A percentile compares a stretch with the other conserved stretches of the same genome.
phyloP scores from a whole-genome alignment of 139 green algal species.

The Chlorella sp. region DNA sequence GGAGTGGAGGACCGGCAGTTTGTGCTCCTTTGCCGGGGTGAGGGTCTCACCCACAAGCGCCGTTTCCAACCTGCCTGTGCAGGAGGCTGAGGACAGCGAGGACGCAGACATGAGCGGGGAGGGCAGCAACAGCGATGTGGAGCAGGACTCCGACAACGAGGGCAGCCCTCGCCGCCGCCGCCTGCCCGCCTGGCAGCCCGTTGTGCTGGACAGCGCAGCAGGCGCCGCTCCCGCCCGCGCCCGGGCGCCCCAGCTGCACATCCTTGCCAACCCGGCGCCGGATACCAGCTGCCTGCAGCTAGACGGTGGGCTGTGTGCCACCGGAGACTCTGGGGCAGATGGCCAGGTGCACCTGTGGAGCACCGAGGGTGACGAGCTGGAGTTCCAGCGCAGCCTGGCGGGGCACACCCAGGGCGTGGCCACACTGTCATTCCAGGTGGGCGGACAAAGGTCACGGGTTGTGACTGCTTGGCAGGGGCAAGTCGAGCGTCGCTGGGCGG shows the following conservation, averaged over 20 bases:
- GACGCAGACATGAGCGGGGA: no score
- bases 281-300: slow-evolving; percentile 15
- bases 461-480: not conserved
- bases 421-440: slow-evolving; percentile 27
- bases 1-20: no score
- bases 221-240: not conserved
- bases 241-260: not conserved
- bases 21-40: no score
- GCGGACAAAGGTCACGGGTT: not conserved
- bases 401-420: not conserved
- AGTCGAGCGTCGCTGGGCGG: no score
- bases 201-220: not conserved
- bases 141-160: not conserved
- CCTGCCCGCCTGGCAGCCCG: not conserved
- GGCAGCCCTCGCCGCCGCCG: not conserved
- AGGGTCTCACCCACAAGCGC: no score
- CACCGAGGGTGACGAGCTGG: not conserved
- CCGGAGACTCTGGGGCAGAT: not conserved
- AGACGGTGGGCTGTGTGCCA: slow-evolving; percentile 6
- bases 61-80: no score
- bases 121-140: not conserved
- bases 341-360: slow-evolving; percentile 12
- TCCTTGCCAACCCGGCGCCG: not conserved
- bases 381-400: not conserved
- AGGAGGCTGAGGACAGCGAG: no score